phyloP scores from a whole-genome alignment of 148 eudicot species.

The Spergularia marina region DNA sequence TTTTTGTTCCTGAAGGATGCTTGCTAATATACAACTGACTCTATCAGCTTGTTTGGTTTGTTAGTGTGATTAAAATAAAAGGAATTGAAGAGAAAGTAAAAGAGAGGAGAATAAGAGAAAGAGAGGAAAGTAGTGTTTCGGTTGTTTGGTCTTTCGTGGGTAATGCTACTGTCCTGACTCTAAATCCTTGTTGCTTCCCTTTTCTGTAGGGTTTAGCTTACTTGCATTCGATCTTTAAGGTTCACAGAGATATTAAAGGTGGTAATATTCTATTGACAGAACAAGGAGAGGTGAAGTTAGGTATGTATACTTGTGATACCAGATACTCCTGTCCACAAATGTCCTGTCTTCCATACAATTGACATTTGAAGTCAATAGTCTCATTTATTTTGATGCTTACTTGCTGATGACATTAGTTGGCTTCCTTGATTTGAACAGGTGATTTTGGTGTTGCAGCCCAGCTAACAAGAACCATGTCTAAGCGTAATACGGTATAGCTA shows the following conservation, averaged over 20 bases:
- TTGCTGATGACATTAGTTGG: background rate
- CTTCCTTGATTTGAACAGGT: slow-evolving; percentile 49
- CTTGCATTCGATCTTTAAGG: slow-evolving; percentile 96
- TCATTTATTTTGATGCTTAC: background rate
- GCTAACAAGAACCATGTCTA: slow-evolving; percentile 96
- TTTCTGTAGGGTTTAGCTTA: slow-evolving; percentile 81
- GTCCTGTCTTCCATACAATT: too few species aligned
- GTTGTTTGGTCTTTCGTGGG: background rate
- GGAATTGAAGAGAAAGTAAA: too few species aligned
- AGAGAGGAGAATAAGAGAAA: too few species aligned
- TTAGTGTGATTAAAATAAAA: too few species aligned
- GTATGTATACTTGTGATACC: slow-evolving; percentile 39
- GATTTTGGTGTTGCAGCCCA: slow-evolving; percentile 99
- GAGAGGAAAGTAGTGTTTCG: too few species aligned
- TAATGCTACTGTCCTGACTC: background rate
- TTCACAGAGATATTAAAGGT: slow-evolving; percentile 97
- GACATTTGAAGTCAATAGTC: background rate
- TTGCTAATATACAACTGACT: background rate
- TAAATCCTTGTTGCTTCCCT: background rate
- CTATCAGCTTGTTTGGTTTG: background rate
- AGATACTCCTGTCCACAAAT: too few species aligned
- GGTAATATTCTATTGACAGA: slow-evolving; percentile 96
- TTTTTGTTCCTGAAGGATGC: background rate
- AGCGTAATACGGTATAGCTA: slow-evolving; percentile 82
- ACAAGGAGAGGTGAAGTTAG: slow-evolving; percentile 98